A percentile compares a stretch with the other conserved stretches of the same genome.
These are phyloP conservation scores for Rauvolfia tetraphylla DNA, from an alignment of 257 asterid species.

Conservation along the genomic window DNA sequence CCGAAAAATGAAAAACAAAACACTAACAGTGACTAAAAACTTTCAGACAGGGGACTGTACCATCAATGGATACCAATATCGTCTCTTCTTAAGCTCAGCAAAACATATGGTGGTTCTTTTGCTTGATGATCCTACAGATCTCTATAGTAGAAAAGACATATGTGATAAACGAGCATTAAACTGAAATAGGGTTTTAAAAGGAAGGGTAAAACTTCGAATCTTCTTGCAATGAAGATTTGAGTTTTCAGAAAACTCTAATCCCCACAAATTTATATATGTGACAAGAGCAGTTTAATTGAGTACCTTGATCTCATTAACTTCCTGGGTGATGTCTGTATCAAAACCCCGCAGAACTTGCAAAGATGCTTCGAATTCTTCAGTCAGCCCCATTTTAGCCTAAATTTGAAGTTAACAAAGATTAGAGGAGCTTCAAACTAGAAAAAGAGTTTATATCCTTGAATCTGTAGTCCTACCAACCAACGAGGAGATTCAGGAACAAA, in stretches of 20 bases:
- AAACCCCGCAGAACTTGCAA: slow-evolving; percentile 85
- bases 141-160: slow-evolving; percentile 37
- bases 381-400: slow-evolving; percentile 80
- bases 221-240: not conserved
- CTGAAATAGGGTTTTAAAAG: not conserved
- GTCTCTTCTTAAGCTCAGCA: slow-evolving; percentile 72
- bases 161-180: slow-evolving; percentile 14
- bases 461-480: slow-evolving; percentile 73
- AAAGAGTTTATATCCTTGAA: slow-evolving; percentile 20
- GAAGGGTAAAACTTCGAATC: not conserved
- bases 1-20: not conserved
- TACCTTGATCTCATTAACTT: slow-evolving; percentile 89
- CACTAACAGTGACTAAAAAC: not conserved
- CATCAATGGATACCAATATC: slow-evolving; percentile 78
- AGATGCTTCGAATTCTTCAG: slow-evolving; percentile 73
- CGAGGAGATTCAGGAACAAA: slow-evolving; percentile 96
- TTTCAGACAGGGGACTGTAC: slow-evolving; percentile 32
- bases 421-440: slow-evolving; percentile 1
- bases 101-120: slow-evolving; percentile 63
- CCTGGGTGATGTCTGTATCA: slow-evolving; percentile 68
- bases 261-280: not conserved
- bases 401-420: slow-evolving; percentile 14
- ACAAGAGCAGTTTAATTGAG: not conserved
- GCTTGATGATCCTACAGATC: slow-evolving; percentile 70
- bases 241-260: too few species aligned